These are phyloP conservation scores for Nakataea oryzae DNA, from an alignment of 2,329 filamentous ascomycete species.

Conservation along the genomic window DNA sequence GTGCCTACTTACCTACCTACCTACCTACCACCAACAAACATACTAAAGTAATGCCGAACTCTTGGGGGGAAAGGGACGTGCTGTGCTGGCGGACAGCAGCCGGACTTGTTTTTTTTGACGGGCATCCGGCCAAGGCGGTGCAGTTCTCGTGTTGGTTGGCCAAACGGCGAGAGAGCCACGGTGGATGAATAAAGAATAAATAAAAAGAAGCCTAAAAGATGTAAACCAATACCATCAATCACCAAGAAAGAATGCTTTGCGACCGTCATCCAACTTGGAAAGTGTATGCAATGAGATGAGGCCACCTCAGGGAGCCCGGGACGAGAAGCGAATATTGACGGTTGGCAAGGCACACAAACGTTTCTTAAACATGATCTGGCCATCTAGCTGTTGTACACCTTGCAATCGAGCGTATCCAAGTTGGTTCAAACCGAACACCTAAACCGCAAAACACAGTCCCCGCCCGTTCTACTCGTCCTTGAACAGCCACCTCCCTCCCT, in stretches of 20 bases:
- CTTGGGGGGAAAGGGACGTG: neutral
- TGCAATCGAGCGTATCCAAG: too few relatives aligned
- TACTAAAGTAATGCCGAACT: neutral
- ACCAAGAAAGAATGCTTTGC: too few relatives aligned
- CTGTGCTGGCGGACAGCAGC: neutral
- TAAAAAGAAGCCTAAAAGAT: neutral
- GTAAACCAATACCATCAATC: neutral
- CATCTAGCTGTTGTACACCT: too few relatives aligned
- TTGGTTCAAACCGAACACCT: too few relatives aligned
- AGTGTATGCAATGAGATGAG: too few relatives aligned
- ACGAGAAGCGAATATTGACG: too few relatives aligned
- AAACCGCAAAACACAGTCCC: neutral
- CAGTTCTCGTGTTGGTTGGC: too few relatives aligned
- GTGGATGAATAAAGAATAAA: neutral
- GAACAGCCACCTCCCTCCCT: conserved; percentile 69
- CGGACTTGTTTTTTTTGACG: neutral
- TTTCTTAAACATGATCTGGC: neutral
- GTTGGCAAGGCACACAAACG: too few relatives aligned
- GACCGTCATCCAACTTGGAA: too few relatives aligned
- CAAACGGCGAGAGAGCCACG: neutral
- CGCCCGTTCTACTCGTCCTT: conserved; percentile 52
- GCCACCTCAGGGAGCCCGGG: too few relatives aligned
- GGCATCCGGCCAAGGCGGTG: too few relatives aligned
- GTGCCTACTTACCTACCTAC: neutral
- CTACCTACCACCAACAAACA: neutral